A percentile compares a stretch with the other conserved stretches of the same genome.
phyloP scores from a whole-genome alignment of 371 early-diverging fungal genomes.

The Lichtheimia corymbifera region DNA sequence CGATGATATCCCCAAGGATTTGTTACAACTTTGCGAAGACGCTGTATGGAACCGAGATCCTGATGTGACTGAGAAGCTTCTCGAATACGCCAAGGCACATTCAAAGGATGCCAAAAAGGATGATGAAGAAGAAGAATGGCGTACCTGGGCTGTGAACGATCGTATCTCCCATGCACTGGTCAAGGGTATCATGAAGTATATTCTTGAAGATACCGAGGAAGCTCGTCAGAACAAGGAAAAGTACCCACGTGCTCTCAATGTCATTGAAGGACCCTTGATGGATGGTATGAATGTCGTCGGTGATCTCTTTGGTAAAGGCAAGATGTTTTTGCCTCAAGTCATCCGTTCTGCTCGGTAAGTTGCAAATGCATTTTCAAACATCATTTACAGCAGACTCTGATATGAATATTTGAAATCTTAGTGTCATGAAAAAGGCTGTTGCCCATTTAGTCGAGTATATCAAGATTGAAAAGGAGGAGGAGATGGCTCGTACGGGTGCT shows the following conservation, averaged over 20 bases:
- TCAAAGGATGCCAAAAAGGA: slow-evolving; percentile 75
- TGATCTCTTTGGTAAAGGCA: slow-evolving; percentile 89
- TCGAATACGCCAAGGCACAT: slow-evolving; percentile 84
- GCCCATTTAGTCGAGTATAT: slow-evolving; percentile 92
- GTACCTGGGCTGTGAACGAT: slow-evolving; percentile 69
- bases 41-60: slow-evolving; percentile 90
- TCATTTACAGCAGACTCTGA: neutral
- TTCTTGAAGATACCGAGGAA: slow-evolving; percentile 93
- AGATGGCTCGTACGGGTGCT: slow-evolving; percentile 50
- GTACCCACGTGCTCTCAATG: slow-evolving; percentile 87
- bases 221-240: slow-evolving; percentile 67
- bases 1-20: slow-evolving; percentile 91
- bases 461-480: slow-evolving; percentile 80
- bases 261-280: slow-evolving; percentile 96
- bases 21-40: slow-evolving; percentile 87
- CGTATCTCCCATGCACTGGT: slow-evolving; percentile 83
- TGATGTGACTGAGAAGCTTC: slow-evolving; percentile 88
- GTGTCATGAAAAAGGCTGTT: slow-evolving; percentile 92
- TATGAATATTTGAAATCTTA: neutral
- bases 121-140: slow-evolving; percentile 87
- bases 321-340: slow-evolving; percentile 97
- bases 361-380: neutral
- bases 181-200: slow-evolving; percentile 89
- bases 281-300: slow-evolving; percentile 92
- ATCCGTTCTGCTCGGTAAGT: slow-evolving; percentile 86